These are phyloP conservation scores for Diplocarpon rosae DNA, from an alignment of 2,329 filamentous ascomycete genomes.

Conservation along the genomic window DNA sequence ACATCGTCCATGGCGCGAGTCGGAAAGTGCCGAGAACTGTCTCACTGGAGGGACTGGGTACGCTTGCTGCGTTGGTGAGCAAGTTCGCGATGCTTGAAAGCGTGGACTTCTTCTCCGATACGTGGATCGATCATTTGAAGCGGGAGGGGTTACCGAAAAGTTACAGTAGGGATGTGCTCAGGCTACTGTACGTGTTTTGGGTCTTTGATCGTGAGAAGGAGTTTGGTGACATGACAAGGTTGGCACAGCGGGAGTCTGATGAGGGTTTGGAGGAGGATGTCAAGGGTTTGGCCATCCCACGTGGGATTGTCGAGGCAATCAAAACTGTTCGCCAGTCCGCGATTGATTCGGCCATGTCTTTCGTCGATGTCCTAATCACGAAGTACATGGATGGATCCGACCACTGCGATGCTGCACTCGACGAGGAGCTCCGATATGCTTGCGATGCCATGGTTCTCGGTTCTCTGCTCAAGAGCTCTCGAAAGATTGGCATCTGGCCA, in stretches of 20 bases:
- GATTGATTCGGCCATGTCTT: conserved; percentile 10
- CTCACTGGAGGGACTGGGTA: conserved; percentile 32
- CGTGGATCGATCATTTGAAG: conserved; percentile 30
- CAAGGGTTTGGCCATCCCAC: conserved; percentile 6
- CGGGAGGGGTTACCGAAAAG: conserved; percentile 13
- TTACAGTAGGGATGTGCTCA: conserved; percentile 15
- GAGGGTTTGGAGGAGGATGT: conserved; percentile 13
- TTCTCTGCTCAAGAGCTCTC: conserved; percentile 17
- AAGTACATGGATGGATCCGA: conserved; percentile 13
- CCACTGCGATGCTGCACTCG: conserved; percentile 11
- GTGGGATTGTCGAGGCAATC: conserved; percentile 13
- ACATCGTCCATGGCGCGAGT: conserved; percentile 35
- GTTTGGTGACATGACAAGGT: conserved; percentile 15
- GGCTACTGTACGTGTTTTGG: conserved; percentile 16
- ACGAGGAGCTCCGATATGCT: conserved; percentile 14
- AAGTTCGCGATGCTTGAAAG: conserved; percentile 33
- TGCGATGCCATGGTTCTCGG: conserved; percentile 21
- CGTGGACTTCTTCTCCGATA: conserved; percentile 32
- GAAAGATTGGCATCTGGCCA: conserved; percentile 22
- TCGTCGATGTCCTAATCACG: conserved; percentile 14
- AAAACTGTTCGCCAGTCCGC: conserved; percentile 11
- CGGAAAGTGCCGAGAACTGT: conserved; percentile 31
- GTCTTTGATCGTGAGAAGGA: conserved; percentile 14
- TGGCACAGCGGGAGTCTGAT: conserved; percentile 15
- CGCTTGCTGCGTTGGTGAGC: conserved; percentile 34